Base-by-base conservation (phyloP, 1,139 yeast genomes). In the Saccharomyces pastorianus region DNA sequence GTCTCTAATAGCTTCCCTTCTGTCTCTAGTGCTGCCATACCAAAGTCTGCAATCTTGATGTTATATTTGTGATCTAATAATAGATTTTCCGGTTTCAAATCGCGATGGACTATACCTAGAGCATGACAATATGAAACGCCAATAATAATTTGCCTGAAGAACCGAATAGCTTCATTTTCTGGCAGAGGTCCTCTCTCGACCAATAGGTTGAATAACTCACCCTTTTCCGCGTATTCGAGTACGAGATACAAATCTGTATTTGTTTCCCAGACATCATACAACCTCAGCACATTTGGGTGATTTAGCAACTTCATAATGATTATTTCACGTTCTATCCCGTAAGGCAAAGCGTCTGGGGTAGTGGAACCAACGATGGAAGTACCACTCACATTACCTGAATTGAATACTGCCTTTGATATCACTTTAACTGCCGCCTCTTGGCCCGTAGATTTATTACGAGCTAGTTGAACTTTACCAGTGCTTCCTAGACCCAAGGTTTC, bases 11-110 rank as follows among this genome's bases (percentile, higher is more conserved):
- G 74, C 64, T 87, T 81, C 63, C 86, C 95, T 55, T 82, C 81
- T 44, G 95, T 85, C 70, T 93, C 99, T 51, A 93, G 75, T 2
- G 99, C 99, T n/a, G 99, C 99, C 99, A 93, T 95, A 44, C 99
- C 99, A 70, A 93, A 93, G 73, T 93, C 99, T 14, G 99, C 99
- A 62, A 93, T 91, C 70, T 93, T 93, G 71, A 93, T 90, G 69
- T 88, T 90, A 60, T 85, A 82, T 69, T 88, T 81, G 68, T 86
- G 85, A 73, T 95, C 99, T 50, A 93, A 76, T 51, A 93, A 75
- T 61, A 93, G 76, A 71, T 93, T 93, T 69, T 93, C 99, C 0
- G 99, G 99, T 70, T 93, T 93, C 66, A 93, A 77, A 69, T 93
- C 99, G 59, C 99, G 83, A 71, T 93, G 99, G 67, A 93, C 87